Evolutionary conservation across 768 basidiomycete species (phyloP).

Genomic region (Boletus reticuloceps): DNA sequence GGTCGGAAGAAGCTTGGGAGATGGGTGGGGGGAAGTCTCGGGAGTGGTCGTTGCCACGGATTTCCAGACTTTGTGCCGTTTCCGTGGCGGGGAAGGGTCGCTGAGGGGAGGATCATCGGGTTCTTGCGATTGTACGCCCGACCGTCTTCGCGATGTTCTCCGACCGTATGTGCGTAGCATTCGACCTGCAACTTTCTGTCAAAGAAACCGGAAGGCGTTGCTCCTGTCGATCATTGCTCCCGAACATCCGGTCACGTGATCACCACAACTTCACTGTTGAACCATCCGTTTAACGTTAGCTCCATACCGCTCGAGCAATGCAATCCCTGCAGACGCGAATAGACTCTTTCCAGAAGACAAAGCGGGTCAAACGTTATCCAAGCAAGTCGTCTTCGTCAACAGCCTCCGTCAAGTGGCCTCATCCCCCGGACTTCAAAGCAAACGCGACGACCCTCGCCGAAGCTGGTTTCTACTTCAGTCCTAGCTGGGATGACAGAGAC

Average conservation of each 20-base stretch:
- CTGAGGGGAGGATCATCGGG: neutral
- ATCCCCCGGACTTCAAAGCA: conserved; percentile 59
- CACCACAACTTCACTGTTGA: too few species aligned
- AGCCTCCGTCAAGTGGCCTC: conserved; percentile 72
- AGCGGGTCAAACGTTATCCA: conserved; percentile 52
- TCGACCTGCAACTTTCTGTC: neutral
- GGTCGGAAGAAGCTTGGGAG: conserved; percentile 25
- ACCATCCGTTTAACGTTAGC: too few species aligned
- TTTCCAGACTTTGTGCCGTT: conserved; percentile 28
- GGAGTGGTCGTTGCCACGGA: conserved; percentile 7
- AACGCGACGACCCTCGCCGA: conserved; percentile 75
- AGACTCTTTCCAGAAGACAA: conserved; percentile 65
- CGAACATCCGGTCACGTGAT: conserved; percentile 1
- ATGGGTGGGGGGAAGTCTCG: conserved; percentile 22
- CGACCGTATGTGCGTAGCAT: conserved; percentile 39
- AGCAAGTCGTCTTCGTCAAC: conserved; percentile 45
- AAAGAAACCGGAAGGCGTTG: neutral
- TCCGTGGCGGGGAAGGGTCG: conserved; percentile 21
- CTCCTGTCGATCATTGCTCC: neutral
- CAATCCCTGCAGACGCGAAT: conserved; percentile 56
- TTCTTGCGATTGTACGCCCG: neutral
- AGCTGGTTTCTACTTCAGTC: conserved; percentile 87
- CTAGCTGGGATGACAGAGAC: conserved; percentile 64
- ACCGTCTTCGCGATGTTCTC: conserved; percentile 18
- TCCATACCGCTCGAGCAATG: conserved; percentile 28